A percentile compares a stretch with the other conserved stretches of the same genome.
Conservation (phyloP, 306 rosid species). For the Cucurbita moschata region DNA sequence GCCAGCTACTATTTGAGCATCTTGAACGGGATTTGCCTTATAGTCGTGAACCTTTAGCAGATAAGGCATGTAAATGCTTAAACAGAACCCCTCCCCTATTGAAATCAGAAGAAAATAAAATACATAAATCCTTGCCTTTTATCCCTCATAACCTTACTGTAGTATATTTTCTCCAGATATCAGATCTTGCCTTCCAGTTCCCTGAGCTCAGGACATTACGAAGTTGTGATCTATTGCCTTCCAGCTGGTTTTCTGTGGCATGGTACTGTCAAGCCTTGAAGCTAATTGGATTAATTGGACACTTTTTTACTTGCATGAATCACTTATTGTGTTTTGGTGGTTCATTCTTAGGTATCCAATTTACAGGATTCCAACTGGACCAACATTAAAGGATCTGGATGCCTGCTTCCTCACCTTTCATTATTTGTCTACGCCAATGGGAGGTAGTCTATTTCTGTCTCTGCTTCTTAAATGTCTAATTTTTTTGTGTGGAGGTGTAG, state of each 20-base stretch:
- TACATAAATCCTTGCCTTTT: background rate
- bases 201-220: slow-evolving; percentile 56
- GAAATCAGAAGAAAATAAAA: background rate
- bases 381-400: slow-evolving; percentile 76
- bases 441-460: slow-evolving; percentile 21
- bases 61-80: slow-evolving; percentile 40
- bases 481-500: background rate
- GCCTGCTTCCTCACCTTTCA: slow-evolving; percentile 90
- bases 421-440: slow-evolving; percentile 36
- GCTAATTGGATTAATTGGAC: slow-evolving; percentile 7
- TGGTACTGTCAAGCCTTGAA: slow-evolving; percentile 38
- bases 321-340: slow-evolving; percentile 8
- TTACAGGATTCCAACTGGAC: slow-evolving; percentile 90
- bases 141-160: slow-evolving; percentile 4
- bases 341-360: slow-evolving; percentile 69
- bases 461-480: background rate
- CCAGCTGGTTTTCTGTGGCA: slow-evolving; percentile 94
- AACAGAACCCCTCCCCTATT: background rate
- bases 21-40: slow-evolving; percentile 64
- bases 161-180: slow-evolving; percentile 30
- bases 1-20: slow-evolving; percentile 59
- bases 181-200: slow-evolving; percentile 49
- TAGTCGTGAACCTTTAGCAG: slow-evolving; percentile 82
- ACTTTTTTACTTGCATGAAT: background rate
- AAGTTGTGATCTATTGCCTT: slow-evolving; percentile 61